phyloP scores from a whole-genome alignment of 2,329 filamentous ascomycete species.

The Fusarium falciforme region DNA sequence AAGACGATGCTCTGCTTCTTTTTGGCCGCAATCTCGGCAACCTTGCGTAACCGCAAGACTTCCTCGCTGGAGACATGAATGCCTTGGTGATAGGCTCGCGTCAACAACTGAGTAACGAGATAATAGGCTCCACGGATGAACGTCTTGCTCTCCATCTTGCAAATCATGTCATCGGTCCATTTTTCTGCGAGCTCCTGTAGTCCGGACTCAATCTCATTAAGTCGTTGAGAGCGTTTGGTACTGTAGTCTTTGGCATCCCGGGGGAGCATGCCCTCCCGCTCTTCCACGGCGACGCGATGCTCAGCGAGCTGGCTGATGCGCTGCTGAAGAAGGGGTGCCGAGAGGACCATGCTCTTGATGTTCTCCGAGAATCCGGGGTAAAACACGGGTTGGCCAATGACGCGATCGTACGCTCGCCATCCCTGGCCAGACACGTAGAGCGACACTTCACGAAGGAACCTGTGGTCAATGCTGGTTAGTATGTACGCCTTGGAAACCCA shows the following conservation, averaged over 20 bases:
- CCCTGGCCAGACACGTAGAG: slow-evolving; percentile 92
- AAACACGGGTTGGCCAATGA: slow-evolving; percentile 92
- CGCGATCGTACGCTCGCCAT: slow-evolving; percentile 93
- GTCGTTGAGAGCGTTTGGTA: slow-evolving; percentile 63
- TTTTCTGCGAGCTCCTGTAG: slow-evolving; percentile 85
- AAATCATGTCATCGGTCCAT: slow-evolving; percentile 96
- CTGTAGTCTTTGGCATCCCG: slow-evolving; percentile 65
- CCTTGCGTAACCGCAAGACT: slow-evolving; percentile 81
- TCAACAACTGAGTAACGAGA: slow-evolving; percentile 85
- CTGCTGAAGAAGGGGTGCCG: slow-evolving; percentile 77
- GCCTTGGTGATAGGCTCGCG: slow-evolving; percentile 93
- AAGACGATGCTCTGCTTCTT: slow-evolving; percentile 98
- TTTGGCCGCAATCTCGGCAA: slow-evolving; percentile 83
- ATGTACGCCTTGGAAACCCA: neutral
- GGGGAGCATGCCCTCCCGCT: slow-evolving; percentile 76
- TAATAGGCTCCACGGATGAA: slow-evolving; percentile 97
- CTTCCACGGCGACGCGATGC: slow-evolving; percentile 79
- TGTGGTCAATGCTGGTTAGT: slow-evolving; percentile 48
- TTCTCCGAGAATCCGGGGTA: slow-evolving; percentile 92
- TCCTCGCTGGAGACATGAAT: slow-evolving; percentile 98
- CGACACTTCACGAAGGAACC: slow-evolving; percentile 93
- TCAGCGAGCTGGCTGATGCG: slow-evolving; percentile 83
- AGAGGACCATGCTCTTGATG: slow-evolving; percentile 84
- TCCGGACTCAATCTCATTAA: slow-evolving; percentile 75
- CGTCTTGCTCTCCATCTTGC: slow-evolving; percentile 95